Conservation (phyloP, 225 moss, liverwort and hornwort genomes). For the Neckera pumila region DNA sequence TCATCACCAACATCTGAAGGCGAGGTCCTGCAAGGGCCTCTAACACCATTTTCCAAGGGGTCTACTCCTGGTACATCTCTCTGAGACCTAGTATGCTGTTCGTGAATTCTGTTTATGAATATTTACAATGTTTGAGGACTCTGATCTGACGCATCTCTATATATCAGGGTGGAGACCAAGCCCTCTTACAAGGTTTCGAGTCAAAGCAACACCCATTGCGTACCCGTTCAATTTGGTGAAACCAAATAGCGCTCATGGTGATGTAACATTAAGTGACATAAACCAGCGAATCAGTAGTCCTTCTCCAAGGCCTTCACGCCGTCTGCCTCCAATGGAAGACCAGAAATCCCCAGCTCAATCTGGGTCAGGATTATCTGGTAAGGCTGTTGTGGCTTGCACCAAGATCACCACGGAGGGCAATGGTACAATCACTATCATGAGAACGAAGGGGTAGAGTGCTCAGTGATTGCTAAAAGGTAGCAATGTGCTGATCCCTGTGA, state of each 20-base stretch:
- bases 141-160: background rate
- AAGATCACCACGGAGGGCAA: slow-evolving; percentile 87
- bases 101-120: too few species aligned
- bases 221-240: slow-evolving; percentile 89
- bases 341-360: slow-evolving; percentile 27
- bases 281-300: slow-evolving; percentile 69
- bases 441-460: slow-evolving; percentile 54
- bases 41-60: slow-evolving; percentile 49
- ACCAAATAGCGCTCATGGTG: slow-evolving; percentile 81
- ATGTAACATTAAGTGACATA: slow-evolving; percentile 75
- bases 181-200: slow-evolving; percentile 41
- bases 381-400: slow-evolving; percentile 76
- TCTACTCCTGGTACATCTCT: slow-evolving; percentile 32
- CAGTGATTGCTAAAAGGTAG: background rate
- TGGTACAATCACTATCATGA: slow-evolving; percentile 82
- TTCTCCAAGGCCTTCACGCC: slow-evolving; percentile 35
- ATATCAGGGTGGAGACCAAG: slow-evolving; percentile 44
- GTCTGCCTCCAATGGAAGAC: slow-evolving; percentile 20
- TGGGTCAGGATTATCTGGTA: slow-evolving; percentile 62
- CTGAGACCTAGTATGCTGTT: background rate
- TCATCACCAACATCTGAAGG: slow-evolving; percentile 38
- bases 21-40: slow-evolving; percentile 51
- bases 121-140: background rate
- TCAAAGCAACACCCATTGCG: slow-evolving; percentile 64
- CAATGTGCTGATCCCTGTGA: background rate